Conservation (phyloP, 2,329 filamentous ascomycete species). For the Sporothrix humicola region DNA sequence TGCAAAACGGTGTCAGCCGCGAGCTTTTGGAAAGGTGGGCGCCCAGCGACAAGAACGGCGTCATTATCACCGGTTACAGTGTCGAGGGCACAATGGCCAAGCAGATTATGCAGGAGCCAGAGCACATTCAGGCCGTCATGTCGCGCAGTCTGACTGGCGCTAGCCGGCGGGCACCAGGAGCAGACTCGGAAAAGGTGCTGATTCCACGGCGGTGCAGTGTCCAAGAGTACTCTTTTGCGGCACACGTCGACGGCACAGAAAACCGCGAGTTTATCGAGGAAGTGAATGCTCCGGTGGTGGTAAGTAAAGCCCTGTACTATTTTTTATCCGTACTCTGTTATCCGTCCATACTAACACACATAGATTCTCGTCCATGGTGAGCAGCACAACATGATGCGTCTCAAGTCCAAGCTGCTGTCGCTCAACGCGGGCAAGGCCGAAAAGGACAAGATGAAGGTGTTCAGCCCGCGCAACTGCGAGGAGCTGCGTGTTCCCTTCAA, state of each 20-base stretch:
- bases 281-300: constrained; percentile 87
- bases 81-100: constrained; percentile 99
- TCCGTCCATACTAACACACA: constrained; percentile 35
- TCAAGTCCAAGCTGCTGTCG: constrained; percentile 94
- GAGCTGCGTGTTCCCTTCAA: constrained; percentile 94
- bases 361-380: constrained; percentile 96
- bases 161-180: constrained; percentile 66
- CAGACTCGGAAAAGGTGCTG: constrained; percentile 84
- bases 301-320: no score
- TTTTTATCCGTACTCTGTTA: no score
- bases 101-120: constrained; percentile 91
- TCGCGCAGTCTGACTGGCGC: constrained; percentile 67
- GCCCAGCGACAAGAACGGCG: constrained; percentile 94
- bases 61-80: constrained; percentile 97
- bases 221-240: constrained; percentile 93
- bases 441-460: constrained; percentile 88
- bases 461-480: constrained; percentile 91
- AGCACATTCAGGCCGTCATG: constrained; percentile 94
- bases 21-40: constrained; percentile 95
- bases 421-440: constrained; percentile 80
- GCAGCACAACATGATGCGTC: constrained; percentile 95
- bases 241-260: constrained; percentile 93
- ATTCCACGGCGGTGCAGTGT: constrained; percentile 92
- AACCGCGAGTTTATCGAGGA: constrained; percentile 98
- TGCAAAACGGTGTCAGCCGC: constrained; percentile 93